Conservation (phyloP, 2,329 filamentous ascomycete genomes). For the Apiospora arundinis region DNA sequence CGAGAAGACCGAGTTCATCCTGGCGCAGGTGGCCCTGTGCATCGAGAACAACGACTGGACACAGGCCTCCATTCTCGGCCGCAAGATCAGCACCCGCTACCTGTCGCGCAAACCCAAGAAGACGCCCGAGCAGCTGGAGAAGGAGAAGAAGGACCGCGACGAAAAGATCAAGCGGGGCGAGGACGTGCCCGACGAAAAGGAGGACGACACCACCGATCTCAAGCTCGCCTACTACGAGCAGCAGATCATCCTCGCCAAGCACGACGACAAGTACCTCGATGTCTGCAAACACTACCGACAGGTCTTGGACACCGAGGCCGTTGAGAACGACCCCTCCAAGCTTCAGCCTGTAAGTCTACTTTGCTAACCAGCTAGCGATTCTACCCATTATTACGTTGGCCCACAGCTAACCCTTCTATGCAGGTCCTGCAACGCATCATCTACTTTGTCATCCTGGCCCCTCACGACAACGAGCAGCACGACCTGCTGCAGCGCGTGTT, state of each 20-base stretch:
- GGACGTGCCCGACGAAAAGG: conserved; percentile 77
- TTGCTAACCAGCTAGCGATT: neutral
- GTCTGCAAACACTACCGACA: conserved; percentile 98
- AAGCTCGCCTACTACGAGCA: conserved; percentile 98
- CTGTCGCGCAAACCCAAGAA: conserved; percentile 91
- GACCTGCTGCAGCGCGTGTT: conserved; percentile 94
- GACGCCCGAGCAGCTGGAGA: conserved; percentile 85
- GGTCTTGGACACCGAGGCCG: conserved; percentile 93
- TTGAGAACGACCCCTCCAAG: conserved; percentile 87
- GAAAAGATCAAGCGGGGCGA: conserved; percentile 82
- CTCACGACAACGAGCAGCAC: conserved; percentile 98
- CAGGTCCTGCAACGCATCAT: conserved; percentile 93
- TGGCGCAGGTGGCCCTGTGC: conserved; percentile 92
- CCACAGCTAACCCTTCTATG: conserved; percentile 27
- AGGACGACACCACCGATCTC: conserved; percentile 92
- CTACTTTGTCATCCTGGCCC: conserved; percentile 95
- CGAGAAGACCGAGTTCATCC: conserved; percentile 98
- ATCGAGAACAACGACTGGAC: conserved; percentile 97
- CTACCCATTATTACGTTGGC: neutral
- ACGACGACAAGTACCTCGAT: conserved; percentile 96
- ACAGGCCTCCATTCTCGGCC: conserved; percentile 89
- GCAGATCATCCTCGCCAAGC: conserved; percentile 93
- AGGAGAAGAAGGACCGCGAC: conserved; percentile 87
- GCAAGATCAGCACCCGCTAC: conserved; percentile 97
- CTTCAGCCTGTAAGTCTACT: conserved; percentile 74